Conservation (phyloP, 2,329 filamentous ascomycete genomes). For the Alternaria brassicae region DNA sequence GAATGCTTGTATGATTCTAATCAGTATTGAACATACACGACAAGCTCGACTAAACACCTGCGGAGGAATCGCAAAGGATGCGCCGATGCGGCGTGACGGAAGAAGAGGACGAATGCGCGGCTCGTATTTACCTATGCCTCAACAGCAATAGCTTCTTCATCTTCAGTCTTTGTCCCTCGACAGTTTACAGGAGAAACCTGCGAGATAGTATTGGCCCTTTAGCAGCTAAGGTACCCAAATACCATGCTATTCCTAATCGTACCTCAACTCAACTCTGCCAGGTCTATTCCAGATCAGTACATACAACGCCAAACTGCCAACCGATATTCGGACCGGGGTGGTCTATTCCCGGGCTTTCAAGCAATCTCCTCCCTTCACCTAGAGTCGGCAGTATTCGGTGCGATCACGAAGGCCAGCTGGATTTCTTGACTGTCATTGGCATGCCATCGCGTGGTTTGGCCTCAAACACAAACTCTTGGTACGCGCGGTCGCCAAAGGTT, state of each 20-base stretch:
- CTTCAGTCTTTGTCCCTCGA: neutral
- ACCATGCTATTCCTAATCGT: neutral
- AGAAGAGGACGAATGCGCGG: neutral
- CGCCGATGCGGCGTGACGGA: neutral
- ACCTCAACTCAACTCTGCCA: neutral
- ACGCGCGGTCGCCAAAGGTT: constrained; percentile 41
- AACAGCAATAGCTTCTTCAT: neutral
- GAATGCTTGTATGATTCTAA: neutral
- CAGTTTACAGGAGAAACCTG: neutral
- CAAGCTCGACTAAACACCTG: neutral
- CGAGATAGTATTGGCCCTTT: neutral
- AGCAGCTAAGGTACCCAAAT: neutral
- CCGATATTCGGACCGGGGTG: neutral
- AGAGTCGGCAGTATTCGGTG: neutral
- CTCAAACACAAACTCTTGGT: constrained; percentile 42
- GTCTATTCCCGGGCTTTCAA: too few relatives aligned
- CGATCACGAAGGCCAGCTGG: constrained; percentile 20
- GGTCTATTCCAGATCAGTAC: neutral
- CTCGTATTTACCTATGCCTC: neutral
- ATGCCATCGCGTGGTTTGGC: constrained; percentile 43
- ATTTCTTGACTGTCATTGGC: constrained; percentile 39
- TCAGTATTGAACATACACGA: neutral
- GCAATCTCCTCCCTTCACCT: neutral
- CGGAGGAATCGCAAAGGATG: neutral
- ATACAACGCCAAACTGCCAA: neutral